These are phyloP conservation scores for Aureobasidium sp. DNA, from an alignment of 2,329 filamentous ascomycete species.

Conservation along the genomic window DNA sequence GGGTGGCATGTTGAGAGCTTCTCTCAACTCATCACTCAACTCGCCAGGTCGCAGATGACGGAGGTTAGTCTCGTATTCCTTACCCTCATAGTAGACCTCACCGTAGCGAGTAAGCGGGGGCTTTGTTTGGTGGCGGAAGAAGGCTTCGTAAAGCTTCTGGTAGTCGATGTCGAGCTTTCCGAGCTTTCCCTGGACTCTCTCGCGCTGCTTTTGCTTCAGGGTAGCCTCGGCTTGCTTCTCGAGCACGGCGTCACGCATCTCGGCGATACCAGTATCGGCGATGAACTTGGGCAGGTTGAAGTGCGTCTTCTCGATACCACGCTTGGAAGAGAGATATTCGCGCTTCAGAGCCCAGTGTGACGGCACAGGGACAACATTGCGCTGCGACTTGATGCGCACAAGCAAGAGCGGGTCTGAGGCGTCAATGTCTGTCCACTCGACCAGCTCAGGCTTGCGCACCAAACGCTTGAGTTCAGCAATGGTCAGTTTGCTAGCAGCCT, in stretches of 20 bases:
- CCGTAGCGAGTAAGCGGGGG: slow-evolving; percentile 89
- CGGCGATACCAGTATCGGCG: slow-evolving; percentile 90
- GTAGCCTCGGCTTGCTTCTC: slow-evolving; percentile 92
- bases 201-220: slow-evolving; percentile 91
- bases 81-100: slow-evolving; percentile 99
- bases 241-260: slow-evolving; percentile 94
- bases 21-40: slow-evolving; percentile 78
- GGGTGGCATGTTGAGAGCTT: slow-evolving; percentile 87
- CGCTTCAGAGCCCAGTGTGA: slow-evolving; percentile 92
- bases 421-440: slow-evolving; percentile 95
- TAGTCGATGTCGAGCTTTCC: slow-evolving; percentile 98
- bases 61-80: slow-evolving; percentile 93
- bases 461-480: slow-evolving; percentile 92
- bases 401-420: slow-evolving; percentile 82
- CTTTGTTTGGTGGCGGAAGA: slow-evolving; percentile 97
- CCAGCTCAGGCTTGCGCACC: slow-evolving; percentile 83
- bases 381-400: slow-evolving; percentile 88
- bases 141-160: slow-evolving; percentile 95
- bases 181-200: slow-evolving; percentile 91
- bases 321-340: slow-evolving; percentile 93
- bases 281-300: slow-evolving; percentile 95
- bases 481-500: slow-evolving; percentile 83
- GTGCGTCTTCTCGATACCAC: slow-evolving; percentile 90
- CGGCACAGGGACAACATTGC: slow-evolving; percentile 93
- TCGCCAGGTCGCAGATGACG: slow-evolving; percentile 86